Base-by-base conservation (phyloP, 306 rosid species). In the Echinosophora koreensis region DNA sequence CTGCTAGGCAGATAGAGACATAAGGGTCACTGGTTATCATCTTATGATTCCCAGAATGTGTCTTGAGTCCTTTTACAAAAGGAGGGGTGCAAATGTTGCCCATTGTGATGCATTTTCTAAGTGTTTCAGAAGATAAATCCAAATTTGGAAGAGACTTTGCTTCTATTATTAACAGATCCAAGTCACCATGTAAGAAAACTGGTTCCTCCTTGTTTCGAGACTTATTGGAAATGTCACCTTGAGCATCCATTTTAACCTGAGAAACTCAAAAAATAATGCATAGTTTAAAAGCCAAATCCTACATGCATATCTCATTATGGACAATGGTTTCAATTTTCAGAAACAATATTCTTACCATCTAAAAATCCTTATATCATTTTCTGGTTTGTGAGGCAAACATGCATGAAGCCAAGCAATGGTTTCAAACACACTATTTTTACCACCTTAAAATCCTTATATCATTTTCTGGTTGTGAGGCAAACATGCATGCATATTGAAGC, bases 21-120 rank as follows among this genome's bases (percentile, higher is more conserved):
- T 91, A 91, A 69, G 96, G 96, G 60, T 91, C 96, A 74, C 96
- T 91, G n/a, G 93, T 91, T 67, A 87, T 84, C 67, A 69, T 64
- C 13, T 86, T 14, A 11, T 81, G 80, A 46, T 77, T 91, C 57
- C 90, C 87, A 2, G 84, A 57, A 64, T 9, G 81, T 3, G 83
- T n/a, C 69, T 54, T 85, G 4, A 65, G 84, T 37, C 80, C 73
- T 74, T 77, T 88, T 3, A 73, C 71, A 57, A 86, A 86, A 1
- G 91, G 91, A 16, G 83, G 59, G 1, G 82, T 69, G 55, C 86
- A 87, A 67, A 69, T 69, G 18, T 74, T 90, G 22, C 90, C 84
- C 87, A 91, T 69, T 28, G 86, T 87, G 46, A 87, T 52, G 60
- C 93, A 88, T 72, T 55, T 78, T 80, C 96, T 89, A 69, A 89